phyloP scores from a whole-genome alignment of 345 rosid genomes.

The Hypericum androsaemum region DNA sequence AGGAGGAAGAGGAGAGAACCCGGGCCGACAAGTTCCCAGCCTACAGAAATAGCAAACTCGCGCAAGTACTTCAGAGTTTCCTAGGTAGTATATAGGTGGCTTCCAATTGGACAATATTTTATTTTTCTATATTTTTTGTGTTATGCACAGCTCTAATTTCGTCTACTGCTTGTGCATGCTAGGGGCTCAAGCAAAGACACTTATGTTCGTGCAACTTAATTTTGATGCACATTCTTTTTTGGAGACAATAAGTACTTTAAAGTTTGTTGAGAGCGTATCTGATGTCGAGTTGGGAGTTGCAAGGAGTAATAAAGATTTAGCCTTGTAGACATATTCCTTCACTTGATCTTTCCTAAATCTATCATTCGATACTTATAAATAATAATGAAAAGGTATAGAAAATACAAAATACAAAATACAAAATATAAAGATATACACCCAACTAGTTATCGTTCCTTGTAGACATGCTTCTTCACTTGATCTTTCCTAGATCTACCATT shows the following conservation, averaged over 20 bases:
- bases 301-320: slow-evolving; percentile 74
- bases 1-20: too few relatives aligned
- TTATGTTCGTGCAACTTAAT: slow-evolving; percentile 93
- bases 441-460: too few relatives aligned
- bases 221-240: slow-evolving; percentile 85
- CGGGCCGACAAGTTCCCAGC: background rate
- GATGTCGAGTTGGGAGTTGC: slow-evolving; percentile 98
- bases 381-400: too few relatives aligned
- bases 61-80: slow-evolving; percentile 98
- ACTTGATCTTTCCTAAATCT: too few relatives aligned
- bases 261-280: slow-evolving; percentile 93
- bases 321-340: too few relatives aligned
- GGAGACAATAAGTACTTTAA: slow-evolving; percentile 85
- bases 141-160: background rate
- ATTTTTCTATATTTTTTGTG: background rate
- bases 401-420: too few relatives aligned
- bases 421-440: too few relatives aligned
- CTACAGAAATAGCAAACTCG: slow-evolving; percentile 78
- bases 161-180: slow-evolving; percentile 11
- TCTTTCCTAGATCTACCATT: too few relatives aligned
- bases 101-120: background rate
- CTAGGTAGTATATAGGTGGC: slow-evolving; percentile 40
- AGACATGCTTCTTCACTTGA: too few relatives aligned
- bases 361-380: too few relatives aligned
- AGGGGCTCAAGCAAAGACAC: slow-evolving; percentile 98